Evolutionary conservation across 2,329 filamentous ascomycete genomes (phyloP).

Genomic region (Calonectria montana): DNA sequence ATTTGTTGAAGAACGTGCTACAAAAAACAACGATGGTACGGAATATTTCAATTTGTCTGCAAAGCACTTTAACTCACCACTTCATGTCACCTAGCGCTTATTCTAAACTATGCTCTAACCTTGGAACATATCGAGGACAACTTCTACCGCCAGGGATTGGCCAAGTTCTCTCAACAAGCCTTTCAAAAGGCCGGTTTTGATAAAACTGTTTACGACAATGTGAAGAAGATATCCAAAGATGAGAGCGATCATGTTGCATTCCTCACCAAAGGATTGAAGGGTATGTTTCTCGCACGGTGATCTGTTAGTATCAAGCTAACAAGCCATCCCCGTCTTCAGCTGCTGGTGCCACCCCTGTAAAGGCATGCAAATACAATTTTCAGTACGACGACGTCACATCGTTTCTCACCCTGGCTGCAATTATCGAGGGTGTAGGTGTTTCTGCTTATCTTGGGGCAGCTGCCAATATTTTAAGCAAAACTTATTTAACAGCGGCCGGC

Average conservation of each 20-base stretch:
- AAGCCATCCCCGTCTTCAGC: not conserved
- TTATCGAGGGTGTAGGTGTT: conserved; percentile 75
- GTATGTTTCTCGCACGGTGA: conserved; percentile 27
- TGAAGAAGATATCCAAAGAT: conserved; percentile 67
- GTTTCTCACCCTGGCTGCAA: conserved; percentile 71
- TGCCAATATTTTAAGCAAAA: conserved; percentile 66
- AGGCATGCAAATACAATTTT: conserved; percentile 68
- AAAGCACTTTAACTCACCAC: not conserved
- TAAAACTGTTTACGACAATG: conserved; percentile 65
- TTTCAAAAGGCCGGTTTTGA: conserved; percentile 65
- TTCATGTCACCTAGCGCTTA: conserved; percentile 26
- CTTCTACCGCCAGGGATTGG: conserved; percentile 71
- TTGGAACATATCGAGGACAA: conserved; percentile 69
- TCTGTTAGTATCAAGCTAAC: too few relatives aligned
- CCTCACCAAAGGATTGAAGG: conserved; percentile 57
- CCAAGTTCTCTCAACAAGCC: conserved; percentile 64
- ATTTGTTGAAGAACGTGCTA: not conserved
- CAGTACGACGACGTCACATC: conserved; percentile 66
- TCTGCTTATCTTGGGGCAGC: conserved; percentile 73
- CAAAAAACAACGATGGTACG: not conserved
- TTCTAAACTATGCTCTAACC: conserved; percentile 60
- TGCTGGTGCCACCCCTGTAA: conserved; percentile 61
- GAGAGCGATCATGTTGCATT: conserved; percentile 66
- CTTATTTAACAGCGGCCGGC: conserved; percentile 69
- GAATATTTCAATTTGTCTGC: not conserved